A percentile compares a stretch with the other conserved stretches of the same genome.
Evolutionary conservation across 129 eudicot genomes (phyloP).

Genomic region (Flaveria brownii): DNA sequence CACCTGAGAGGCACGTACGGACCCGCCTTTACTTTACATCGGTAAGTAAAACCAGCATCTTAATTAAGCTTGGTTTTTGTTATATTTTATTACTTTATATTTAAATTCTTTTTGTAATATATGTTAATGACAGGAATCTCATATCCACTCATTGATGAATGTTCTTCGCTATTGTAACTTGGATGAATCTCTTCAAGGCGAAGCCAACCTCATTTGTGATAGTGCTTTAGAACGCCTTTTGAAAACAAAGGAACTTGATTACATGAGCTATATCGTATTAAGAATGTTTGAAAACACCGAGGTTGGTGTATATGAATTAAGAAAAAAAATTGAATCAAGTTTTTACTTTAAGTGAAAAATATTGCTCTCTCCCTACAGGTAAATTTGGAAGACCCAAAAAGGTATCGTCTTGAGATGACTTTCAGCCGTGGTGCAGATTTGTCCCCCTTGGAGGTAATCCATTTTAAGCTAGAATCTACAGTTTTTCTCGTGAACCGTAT

Average conservation of each 20-base stretch:
- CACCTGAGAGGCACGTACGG: slow-evolving; percentile 95
- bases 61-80: not conserved
- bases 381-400: slow-evolving; percentile 84
- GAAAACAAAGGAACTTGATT: slow-evolving; percentile 93
- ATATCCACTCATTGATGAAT: slow-evolving; percentile 94
- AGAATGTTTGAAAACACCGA: slow-evolving; percentile 97
- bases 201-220: slow-evolving; percentile 75
- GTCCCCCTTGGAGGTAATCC: slow-evolving; percentile 84
- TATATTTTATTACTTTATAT: not conserved
- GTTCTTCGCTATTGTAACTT: slow-evolving; percentile 97
- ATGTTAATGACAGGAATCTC: slow-evolving; percentile 72
- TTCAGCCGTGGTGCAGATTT: slow-evolving; percentile 99
- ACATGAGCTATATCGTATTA: slow-evolving; percentile 91
- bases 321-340: not conserved
- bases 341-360: not conserved
- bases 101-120: not conserved
- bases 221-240: slow-evolving; percentile 79
- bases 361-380: slow-evolving; percentile 47
- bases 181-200: slow-evolving; percentile 97
- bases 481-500: not conserved
- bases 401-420: slow-evolving; percentile 90
- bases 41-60: slow-evolving; percentile 44
- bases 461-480: slow-evolving; percentile 6
- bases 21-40: slow-evolving; percentile 98
- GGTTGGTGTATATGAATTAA: slow-evolving; percentile 47